A percentile compares a stretch with the other conserved stretches of the same genome.
These are phyloP conservation scores for Gentiana straminea DNA, from an alignment of 257 asterid genomes.

Conservation along the genomic window DNA sequence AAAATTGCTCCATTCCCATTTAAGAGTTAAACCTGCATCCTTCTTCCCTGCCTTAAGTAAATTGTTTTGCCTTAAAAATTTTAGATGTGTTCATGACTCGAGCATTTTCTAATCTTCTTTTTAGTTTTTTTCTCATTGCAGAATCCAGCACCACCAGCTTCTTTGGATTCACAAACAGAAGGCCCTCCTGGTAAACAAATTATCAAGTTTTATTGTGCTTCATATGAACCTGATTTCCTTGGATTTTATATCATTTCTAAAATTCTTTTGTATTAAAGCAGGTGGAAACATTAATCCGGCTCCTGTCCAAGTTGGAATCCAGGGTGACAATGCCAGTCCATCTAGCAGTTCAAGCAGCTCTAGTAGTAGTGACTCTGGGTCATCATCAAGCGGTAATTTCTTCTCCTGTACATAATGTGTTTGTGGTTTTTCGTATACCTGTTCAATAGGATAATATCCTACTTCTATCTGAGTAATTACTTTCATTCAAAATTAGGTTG, in stretches of 20 bases:
- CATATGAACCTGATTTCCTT: neutral
- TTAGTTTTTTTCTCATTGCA: constrained; percentile 21
- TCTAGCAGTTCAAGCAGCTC: constrained; percentile 94
- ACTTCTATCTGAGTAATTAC: too few relatives aligned
- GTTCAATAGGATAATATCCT: too few relatives aligned
- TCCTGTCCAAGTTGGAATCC: constrained; percentile 34
- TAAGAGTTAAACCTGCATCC: too few relatives aligned
- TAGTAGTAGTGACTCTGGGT: constrained; percentile 76
- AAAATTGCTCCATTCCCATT: neutral
- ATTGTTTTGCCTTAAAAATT: too few relatives aligned
- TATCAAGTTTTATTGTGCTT: neutral
- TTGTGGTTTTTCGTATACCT: neutral
- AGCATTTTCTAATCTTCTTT: neutral
- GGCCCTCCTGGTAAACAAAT: constrained; percentile 28
- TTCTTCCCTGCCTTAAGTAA: too few relatives aligned
- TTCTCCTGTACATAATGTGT: neutral
- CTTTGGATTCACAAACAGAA: constrained; percentile 24
- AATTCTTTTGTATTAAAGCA: constrained; percentile 13
- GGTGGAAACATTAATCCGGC: constrained; percentile 31
- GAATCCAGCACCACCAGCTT: constrained; percentile 24
- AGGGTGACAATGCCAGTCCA: constrained; percentile 33
- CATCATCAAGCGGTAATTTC: constrained; percentile 70
- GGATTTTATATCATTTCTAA: neutral
- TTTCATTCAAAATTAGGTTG: too few relatives aligned
- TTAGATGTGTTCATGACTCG: too few relatives aligned